Evolutionary conservation across 305 asterid genomes (phyloP).

Genomic region (Ilex paraguariensis): DNA sequence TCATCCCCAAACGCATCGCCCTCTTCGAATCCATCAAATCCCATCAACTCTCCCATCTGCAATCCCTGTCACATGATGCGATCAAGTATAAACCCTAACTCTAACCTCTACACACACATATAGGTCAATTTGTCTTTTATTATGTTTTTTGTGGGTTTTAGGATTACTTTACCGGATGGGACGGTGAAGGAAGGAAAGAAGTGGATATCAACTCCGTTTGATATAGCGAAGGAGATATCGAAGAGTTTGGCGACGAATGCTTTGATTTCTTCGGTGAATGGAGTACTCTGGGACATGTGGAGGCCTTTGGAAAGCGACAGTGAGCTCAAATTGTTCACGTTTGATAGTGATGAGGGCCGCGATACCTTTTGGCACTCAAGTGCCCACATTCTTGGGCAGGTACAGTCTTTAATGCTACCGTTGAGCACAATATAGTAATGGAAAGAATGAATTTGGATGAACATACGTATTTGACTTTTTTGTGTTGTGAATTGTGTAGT

Average conservation of each 20-base stretch:
- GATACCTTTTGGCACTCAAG: constrained; percentile 98
- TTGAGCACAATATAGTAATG: not conserved
- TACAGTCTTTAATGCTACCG: constrained; percentile 10
- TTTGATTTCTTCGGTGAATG: constrained; percentile 71
- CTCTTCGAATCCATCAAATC: constrained; percentile 2
- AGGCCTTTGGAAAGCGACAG: constrained; percentile 88
- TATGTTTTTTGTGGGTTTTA: constrained; percentile 7
- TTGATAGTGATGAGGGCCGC: constrained; percentile 80
- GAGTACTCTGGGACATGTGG: constrained; percentile 76
- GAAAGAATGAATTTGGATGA: no score
- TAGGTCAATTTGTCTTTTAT: not conserved
- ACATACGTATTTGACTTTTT: no score
- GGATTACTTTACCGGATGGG: constrained; percentile 71
- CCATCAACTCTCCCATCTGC: not conserved
- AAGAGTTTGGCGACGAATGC: constrained; percentile 81
- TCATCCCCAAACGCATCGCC: not conserved
- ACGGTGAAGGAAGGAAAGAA: constrained; percentile 77
- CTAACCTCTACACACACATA: not conserved
- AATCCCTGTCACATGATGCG: not conserved
- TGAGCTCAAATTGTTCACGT: constrained; percentile 64
- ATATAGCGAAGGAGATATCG: constrained; percentile 82
- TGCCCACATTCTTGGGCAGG: constrained; percentile 98
- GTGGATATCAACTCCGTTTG: constrained; percentile 77
- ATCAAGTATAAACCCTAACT: not conserved
- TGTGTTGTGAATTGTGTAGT: not conserved